Evolutionary conservation across 768 basidiomycete genomes (phyloP), one percentile per base, ranked within the genome.

Genomic region (Lactarius sanguifluus): DNA sequence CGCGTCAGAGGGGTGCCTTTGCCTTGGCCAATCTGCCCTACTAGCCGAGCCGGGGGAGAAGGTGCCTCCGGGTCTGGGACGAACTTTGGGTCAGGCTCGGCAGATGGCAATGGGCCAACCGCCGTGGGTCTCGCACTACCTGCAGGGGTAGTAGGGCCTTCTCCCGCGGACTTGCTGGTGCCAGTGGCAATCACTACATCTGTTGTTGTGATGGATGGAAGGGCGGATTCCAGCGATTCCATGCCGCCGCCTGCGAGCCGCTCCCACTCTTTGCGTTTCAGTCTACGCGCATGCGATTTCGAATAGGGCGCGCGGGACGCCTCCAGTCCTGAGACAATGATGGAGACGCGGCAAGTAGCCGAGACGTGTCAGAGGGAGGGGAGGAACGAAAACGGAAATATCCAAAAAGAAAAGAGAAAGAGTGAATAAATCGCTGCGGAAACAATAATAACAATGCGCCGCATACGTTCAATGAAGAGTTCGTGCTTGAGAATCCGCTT

Each of bases 11-110:
- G 79, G 0, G 75, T 72, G 18, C 78, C 78, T 69, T 83, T 87
- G 2, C 91, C 85, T 75, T 87, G 82, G 6, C 90, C 90, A 69
- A 94, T 91, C 69, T 82, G 83, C 7, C 84, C 83, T 25, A 77
- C 82, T 28, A 77, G 72, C 70, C 79, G 81, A 1, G 62, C 75
- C 73, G 45, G 57, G 32, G 64, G 62, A 23, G 50, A 5, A 15
- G 25, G 25, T 12, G 20, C 34, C 25, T 8, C 34, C n/a, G 13
- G n/a, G 18, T 34, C 52, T 9, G 64, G 25, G 18, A 13, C 20
- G n/a, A 28, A 45, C 32, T 38, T 52, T 18, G 28, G 23, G 47
- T 59, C n/a, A 13, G 18, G n/a, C 18, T 28, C 36, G 16, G 32
- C 30, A 30, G 30, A 12, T 15, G n/a, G n/a, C n/a, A n/a, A n/a